These are phyloP conservation scores for Mariannaea elegans DNA, from an alignment of 2,329 filamentous ascomycete genomes.

Conservation along the genomic window DNA sequence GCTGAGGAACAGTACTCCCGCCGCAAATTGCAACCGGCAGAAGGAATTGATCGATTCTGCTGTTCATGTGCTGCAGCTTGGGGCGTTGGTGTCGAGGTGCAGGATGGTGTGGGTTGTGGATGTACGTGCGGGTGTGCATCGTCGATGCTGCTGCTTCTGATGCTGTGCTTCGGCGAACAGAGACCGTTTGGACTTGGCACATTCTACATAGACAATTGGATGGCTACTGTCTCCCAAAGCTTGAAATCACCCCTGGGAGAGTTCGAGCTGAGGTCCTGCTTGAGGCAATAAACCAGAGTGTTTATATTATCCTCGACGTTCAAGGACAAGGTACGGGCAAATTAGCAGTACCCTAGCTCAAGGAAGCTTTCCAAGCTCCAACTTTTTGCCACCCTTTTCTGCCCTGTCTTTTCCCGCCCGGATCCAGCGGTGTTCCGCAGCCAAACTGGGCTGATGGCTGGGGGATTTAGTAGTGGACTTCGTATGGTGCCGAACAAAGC, in stretches of 20 bases:
- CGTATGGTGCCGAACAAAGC: too few relatives aligned
- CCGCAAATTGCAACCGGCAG: too few relatives aligned
- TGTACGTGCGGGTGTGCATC: background rate
- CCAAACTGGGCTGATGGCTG: constrained; percentile 6
- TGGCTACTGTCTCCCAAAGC: background rate
- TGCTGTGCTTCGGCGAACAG: constrained; percentile 31
- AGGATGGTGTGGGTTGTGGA: background rate
- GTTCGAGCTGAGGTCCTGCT: too few relatives aligned
- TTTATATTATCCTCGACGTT: too few relatives aligned
- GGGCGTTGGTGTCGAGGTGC: background rate
- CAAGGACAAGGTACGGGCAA: too few relatives aligned
- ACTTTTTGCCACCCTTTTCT: constrained; percentile 12
- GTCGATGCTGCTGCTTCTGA: constrained; percentile 12
- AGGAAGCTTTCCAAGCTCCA: constrained; percentile 1
- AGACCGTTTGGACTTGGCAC: constrained; percentile 30
- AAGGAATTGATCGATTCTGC: background rate
- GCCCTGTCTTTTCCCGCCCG: background rate
- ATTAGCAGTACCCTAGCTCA: too few relatives aligned
- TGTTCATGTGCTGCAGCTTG: constrained; percentile 1
- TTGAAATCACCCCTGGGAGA: background rate
- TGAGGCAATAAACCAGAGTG: too few relatives aligned
- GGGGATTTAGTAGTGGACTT: background rate
- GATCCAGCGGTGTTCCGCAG: constrained; percentile 9
- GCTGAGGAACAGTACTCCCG: too few relatives aligned
- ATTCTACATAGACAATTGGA: constrained; percentile 38